Evolutionary conservation across 306 rosid species (phyloP).

Genomic region (Dalbergia cochinchinensis): DNA sequence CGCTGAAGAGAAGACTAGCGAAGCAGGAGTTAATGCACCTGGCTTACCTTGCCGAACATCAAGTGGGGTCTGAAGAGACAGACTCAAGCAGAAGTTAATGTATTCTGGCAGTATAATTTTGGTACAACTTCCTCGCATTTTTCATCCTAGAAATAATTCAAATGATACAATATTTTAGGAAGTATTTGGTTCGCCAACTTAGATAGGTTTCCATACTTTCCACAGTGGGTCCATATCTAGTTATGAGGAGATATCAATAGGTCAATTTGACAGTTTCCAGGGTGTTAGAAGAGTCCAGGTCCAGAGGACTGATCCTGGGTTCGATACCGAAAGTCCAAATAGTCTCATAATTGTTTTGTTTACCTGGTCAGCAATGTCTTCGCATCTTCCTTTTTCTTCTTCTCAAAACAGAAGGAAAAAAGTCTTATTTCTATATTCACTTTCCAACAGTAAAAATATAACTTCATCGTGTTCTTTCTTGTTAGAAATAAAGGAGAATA

Average conservation of each 20-base stretch:
- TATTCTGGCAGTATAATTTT: too few relatives aligned
- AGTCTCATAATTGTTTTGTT: constrained; percentile 9
- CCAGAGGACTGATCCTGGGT: background rate
- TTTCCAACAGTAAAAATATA: background rate
- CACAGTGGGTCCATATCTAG: background rate
- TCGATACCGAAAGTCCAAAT: constrained; percentile 11
- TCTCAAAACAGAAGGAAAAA: background rate
- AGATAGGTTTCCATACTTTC: constrained; percentile 2
- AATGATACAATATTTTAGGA: background rate
- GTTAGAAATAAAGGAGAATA: constrained; percentile 27
- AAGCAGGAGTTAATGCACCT: constrained; percentile 9
- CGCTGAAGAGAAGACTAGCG: constrained; percentile 21
- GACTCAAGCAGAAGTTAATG: background rate
- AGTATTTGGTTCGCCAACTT: constrained; percentile 16
- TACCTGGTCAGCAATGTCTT: constrained; percentile 4
- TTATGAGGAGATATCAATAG: background rate
- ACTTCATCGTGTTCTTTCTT: background rate
- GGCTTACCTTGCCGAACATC: background rate
- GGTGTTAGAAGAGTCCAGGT: background rate
- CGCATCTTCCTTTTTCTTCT: background rate
- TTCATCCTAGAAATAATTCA: too few relatives aligned
- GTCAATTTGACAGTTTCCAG: background rate
- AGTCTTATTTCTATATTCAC: background rate
- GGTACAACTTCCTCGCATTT: too few relatives aligned
- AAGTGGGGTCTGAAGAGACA: constrained; percentile 17